A percentile compares a stretch with the other conserved stretches of the same genome.
Evolutionary conservation across 805 yeast genomes (phyloP).

Genomic region (Yamadazyma sp.): DNA sequence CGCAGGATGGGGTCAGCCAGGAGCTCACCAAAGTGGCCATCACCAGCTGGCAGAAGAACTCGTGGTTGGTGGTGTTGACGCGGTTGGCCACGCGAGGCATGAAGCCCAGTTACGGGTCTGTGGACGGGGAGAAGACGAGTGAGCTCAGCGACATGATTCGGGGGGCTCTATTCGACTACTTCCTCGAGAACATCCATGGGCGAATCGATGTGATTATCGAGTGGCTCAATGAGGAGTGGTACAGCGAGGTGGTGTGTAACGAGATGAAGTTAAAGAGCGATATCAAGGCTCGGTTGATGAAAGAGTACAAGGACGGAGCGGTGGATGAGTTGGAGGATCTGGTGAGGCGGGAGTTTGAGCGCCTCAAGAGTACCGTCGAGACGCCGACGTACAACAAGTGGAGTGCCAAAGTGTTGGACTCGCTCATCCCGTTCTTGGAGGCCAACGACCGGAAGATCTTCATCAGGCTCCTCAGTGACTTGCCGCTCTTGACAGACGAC

Average conservation of each 20-base stretch:
- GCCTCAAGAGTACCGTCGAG: slow-evolving; percentile 15
- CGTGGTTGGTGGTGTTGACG: slow-evolving; percentile 75
- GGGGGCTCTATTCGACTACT: slow-evolving; percentile 67
- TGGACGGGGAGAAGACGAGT: slow-evolving; percentile 26
- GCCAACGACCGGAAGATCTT: slow-evolving; percentile 76
- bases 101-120: slow-evolving; percentile 20
- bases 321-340: slow-evolving; percentile 21
- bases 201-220: slow-evolving; percentile 76
- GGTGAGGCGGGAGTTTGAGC: slow-evolving; percentile 19
- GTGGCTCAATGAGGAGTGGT: slow-evolving; percentile 97
- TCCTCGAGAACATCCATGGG: slow-evolving; percentile 67
- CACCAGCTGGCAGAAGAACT: slow-evolving; percentile 53
- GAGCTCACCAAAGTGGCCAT: slow-evolving; percentile 61
- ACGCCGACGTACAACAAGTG: slow-evolving; percentile 64
- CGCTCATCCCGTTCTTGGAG: slow-evolving; percentile 82
- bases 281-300: slow-evolving; percentile 20
- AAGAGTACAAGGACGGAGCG: slow-evolving; percentile 20
- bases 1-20: slow-evolving; percentile 21
- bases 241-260: slow-evolving; percentile 50
- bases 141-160: slow-evolving; percentile 63
- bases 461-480: slow-evolving; percentile 79
- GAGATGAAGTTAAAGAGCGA: slow-evolving; percentile 27
- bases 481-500: slow-evolving; percentile 69
- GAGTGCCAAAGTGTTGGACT: slow-evolving; percentile 71
- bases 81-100: slow-evolving; percentile 85